Conservation (phyloP, 179 eudicot genomes). For the Patellifolia procumbens region DNA sequence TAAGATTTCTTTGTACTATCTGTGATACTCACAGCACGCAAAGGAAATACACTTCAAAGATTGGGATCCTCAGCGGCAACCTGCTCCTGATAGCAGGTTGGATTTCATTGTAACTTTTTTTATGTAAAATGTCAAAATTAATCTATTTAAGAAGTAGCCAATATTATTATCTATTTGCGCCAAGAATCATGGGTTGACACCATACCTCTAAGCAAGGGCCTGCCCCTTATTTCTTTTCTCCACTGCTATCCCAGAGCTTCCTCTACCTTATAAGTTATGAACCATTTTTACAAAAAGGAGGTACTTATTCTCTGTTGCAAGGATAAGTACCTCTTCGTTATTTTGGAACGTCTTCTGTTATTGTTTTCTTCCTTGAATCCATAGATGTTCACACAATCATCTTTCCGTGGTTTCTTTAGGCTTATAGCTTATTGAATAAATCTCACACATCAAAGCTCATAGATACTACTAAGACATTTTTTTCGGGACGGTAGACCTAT, state of each 20-base stretch:
- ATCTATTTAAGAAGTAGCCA: too few relatives aligned
- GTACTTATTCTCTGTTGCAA: background rate
- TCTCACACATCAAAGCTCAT: background rate
- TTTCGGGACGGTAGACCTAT: background rate
- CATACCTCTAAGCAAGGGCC: background rate
- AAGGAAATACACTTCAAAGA: conserved; percentile 87
- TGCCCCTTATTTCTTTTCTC: background rate
- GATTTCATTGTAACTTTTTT: conserved; percentile 8
- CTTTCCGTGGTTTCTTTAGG: background rate
- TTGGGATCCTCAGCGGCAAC: conserved; percentile 73
- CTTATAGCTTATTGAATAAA: background rate
- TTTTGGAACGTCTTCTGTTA: background rate
- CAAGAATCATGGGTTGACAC: background rate
- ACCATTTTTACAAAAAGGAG: background rate
- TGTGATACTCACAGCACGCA: conserved; percentile 54
- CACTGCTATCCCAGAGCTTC: background rate
- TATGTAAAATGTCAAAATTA: background rate
- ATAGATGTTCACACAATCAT: background rate
- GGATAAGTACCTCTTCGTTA: background rate
- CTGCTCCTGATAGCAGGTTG: conserved; percentile 88
- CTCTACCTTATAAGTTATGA: background rate
- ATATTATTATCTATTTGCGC: too few relatives aligned
- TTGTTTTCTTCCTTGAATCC: background rate
- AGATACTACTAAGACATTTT: background rate
- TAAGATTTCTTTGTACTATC: background rate